Base-by-base conservation (phyloP, 768 basidiomycete species). In the Mycena metata region DNA sequence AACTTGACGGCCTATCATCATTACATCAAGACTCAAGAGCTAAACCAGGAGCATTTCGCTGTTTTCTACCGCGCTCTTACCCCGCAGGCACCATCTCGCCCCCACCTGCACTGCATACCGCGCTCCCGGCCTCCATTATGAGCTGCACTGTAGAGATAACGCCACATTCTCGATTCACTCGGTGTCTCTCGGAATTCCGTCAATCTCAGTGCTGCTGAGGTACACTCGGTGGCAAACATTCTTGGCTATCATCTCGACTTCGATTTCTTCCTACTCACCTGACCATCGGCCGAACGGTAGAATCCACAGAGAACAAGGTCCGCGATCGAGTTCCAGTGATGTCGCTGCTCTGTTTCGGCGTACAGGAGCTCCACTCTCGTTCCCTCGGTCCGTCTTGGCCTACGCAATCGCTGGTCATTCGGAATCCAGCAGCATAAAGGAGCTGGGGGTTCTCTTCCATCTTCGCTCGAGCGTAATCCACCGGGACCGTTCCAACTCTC, bases 101-200 rank as follows among this genome's bases (percentile, higher is more conserved):
- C 43, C 6, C 43, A 6, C 43, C 15, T 45, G 15, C 43, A 45
- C 43, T 45, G 43, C 43, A 45, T 19, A 6, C 43, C 16, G 43
- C 43, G 16, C 15, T 45, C 43, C 7, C 43, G 43, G n/a, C n/a
- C 43, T 17, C 43, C 7, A 45, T 45, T 19, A 45, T 45, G 43
- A 45, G 9, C 43, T 19, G 43, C 43, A 45, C 9, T 19, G 43
- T 45, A 19, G 43, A 45, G 43, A 45, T 45, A 45, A 45, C 43
- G 43, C 43, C 17, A 45, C 43, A n/a, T n/a, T n/a, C n/a, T n/a
- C n/a, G n/a, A n/a, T n/a, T n/a, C n/a, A n/a, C n/a, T n/a, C n/a
- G n/a, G 43, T 45, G 43, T 19, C 43, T 45, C 43, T 45, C 43
- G 43, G 43, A 45, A 45, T 45, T 45, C 43, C 43, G 43, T 45